A percentile compares a stretch with the other conserved stretches of the same genome.
phyloP scores from a whole-genome alignment of 768 basidiomycete species.

The Holtermanniella nyarrowii region DNA sequence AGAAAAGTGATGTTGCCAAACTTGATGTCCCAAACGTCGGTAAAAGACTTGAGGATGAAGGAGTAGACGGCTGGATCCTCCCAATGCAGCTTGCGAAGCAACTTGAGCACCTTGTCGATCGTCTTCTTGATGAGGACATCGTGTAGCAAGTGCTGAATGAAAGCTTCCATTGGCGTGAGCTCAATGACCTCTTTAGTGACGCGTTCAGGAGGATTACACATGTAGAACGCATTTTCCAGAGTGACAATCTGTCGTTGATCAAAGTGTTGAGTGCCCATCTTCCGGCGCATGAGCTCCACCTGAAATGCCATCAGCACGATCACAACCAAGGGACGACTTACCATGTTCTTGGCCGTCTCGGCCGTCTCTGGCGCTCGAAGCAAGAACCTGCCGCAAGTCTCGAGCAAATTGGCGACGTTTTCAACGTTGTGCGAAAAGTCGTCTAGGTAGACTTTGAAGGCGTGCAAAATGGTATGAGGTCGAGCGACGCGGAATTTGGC shows the following conservation, averaged over 20 bases:
- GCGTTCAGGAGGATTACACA: slow-evolving; percentile 95
- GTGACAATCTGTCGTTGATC: slow-evolving; percentile 80
- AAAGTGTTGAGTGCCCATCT: slow-evolving; percentile 84
- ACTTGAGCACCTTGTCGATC: slow-evolving; percentile 88
- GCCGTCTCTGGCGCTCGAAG: slow-evolving; percentile 77
- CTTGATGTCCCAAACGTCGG: slow-evolving; percentile 97
- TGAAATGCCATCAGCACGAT: slow-evolving; percentile 30
- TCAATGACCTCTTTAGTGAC: slow-evolving; percentile 75
- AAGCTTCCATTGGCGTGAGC: slow-evolving; percentile 76
- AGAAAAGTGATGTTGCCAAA: slow-evolving; percentile 78
- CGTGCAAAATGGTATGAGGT: slow-evolving; percentile 80
- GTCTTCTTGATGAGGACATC: slow-evolving; percentile 87
- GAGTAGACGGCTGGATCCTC: slow-evolving; percentile 58
- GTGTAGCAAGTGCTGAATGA: slow-evolving; percentile 88
- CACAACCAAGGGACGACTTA: slow-evolving; percentile 41
- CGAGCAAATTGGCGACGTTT: slow-evolving; percentile 78
- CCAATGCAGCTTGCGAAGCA: slow-evolving; percentile 91
- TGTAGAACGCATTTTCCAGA: slow-evolving; percentile 96
- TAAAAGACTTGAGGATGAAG: slow-evolving; percentile 76
- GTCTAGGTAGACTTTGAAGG: slow-evolving; percentile 93
- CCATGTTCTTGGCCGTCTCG: slow-evolving; percentile 81
- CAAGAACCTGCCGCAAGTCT: slow-evolving; percentile 87
- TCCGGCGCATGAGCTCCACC: slow-evolving; percentile 89
- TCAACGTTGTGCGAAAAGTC: slow-evolving; percentile 91
- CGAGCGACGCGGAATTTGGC: slow-evolving; percentile 95